These are phyloP conservation scores for Mimosa pudica DNA, from an alignment of 306 rosid species.

Conservation along the genomic window DNA sequence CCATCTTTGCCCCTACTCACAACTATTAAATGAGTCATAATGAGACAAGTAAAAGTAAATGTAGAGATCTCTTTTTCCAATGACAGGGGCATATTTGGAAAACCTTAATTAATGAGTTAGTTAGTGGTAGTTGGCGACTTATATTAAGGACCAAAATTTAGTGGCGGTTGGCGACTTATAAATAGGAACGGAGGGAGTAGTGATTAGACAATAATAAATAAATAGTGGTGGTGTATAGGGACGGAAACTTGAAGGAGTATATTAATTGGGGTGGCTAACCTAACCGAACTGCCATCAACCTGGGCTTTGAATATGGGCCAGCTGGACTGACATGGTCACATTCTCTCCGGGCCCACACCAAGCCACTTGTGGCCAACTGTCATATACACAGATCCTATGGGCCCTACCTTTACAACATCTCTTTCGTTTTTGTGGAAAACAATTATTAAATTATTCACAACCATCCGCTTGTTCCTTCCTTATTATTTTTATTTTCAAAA, in stretches of 20 bases:
- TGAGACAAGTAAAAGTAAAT: too few relatives aligned
- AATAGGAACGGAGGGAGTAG: too few relatives aligned
- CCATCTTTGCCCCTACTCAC: too few relatives aligned
- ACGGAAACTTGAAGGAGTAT: neutral
- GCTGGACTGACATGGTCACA: slow-evolving; percentile 29
- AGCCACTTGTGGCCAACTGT: neutral
- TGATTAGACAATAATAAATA: neutral
- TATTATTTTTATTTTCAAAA: neutral
- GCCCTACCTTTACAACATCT: neutral
- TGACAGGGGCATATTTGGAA: too few relatives aligned
- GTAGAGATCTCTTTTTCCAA: too few relatives aligned
- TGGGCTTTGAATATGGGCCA: slow-evolving; percentile 30
- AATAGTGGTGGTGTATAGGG: neutral
- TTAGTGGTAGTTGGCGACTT: too few relatives aligned
- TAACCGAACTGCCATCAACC: slow-evolving; percentile 37
- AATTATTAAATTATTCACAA: neutral
- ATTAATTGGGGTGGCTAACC: slow-evolving; percentile 42
- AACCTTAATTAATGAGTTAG: too few relatives aligned
- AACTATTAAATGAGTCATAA: too few relatives aligned
- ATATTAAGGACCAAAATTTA: too few relatives aligned
- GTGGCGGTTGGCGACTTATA: too few relatives aligned
- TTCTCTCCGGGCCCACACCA: neutral
- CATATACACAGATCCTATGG: neutral
- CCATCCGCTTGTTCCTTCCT: neutral
- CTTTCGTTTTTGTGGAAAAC: neutral